Evolutionary conservation across 108 stramenopile genomes (phyloP), one percentile per base, ranked within the genome.

Genomic region (Pseudonitzschia multiseries): DNA sequence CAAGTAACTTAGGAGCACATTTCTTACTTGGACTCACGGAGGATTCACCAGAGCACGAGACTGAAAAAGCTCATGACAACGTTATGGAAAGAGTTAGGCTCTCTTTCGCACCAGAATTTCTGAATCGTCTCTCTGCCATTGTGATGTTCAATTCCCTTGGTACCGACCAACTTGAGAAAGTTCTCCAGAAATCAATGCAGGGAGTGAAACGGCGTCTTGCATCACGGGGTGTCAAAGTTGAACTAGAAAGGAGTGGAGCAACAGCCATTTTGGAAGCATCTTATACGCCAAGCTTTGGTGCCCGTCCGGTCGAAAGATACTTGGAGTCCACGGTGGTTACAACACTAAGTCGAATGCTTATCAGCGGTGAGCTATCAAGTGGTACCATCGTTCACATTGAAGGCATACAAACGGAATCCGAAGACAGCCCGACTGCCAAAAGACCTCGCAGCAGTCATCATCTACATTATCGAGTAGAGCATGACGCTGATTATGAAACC

Each of bases 101-200:
- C 62, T 81, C 84, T 24, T 97, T 97, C 71, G 68, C 86, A 2
- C 98, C 98, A 22, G 98, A 98, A 73, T 96, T 98, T 70, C 81
- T 98, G 36, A 98, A 98, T 73, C 92, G 98, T 10, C 79, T 98
- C n/a, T 96, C 95, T 44, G 96, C 94, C 29, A 85, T 96, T 50
- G 89, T 97, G 54, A 85, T 96, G 81, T 98, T 98, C 85, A 87
- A 93, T 68, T 78, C 93, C 21, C 81, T 97, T 10, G 85, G 87
- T 44, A 76, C 69, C 42, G 75, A 69, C 26, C 92, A 99, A 54
- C 83, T 99, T 42, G 86, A 89, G 51, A 79, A 80, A 69, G 96
- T 99, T 78, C 86, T 87, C 59, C 81, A 93, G 0, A 93, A 93
- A 72, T 77, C 88, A 33, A 89, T 93, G 85, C 59, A 69, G 32